Evolutionary conservation across 1,284 basidiomycete species (phyloP).

Genomic region (Ustilago curta): DNA sequence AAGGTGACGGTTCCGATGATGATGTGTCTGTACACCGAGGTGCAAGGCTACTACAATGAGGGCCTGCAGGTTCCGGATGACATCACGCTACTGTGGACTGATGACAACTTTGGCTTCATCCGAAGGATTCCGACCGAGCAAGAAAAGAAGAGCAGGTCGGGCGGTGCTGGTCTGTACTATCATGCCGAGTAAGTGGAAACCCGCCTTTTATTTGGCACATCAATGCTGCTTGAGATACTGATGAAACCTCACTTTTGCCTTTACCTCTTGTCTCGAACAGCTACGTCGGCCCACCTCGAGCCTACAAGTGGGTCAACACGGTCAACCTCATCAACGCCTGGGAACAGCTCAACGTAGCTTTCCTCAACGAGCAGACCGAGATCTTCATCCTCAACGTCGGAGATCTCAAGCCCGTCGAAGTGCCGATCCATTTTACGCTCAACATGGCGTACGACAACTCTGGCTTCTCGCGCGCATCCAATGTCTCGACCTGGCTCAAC

Average conservation of each 20-base stretch:
- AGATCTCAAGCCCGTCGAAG: slow-evolving; percentile 79
- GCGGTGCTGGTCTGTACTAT: slow-evolving; percentile 79
- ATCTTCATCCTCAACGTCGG: slow-evolving; percentile 72
- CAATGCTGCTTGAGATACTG: no score
- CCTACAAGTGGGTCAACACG: slow-evolving; percentile 71
- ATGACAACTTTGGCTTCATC: slow-evolving; percentile 70
- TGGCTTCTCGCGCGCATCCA: slow-evolving; percentile 2
- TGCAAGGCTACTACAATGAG: slow-evolving; percentile 77
- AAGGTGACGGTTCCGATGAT: slow-evolving; percentile 74
- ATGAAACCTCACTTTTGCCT: no score
- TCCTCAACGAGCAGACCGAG: slow-evolving; percentile 53
- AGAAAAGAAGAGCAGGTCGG: slow-evolving; percentile 74
- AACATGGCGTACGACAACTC: slow-evolving; percentile 76
- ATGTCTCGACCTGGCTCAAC: slow-evolving; percentile 73
- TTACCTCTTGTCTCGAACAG: neutral
- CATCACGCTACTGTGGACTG: slow-evolving; percentile 71
- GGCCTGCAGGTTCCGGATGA: slow-evolving; percentile 71
- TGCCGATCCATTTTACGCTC: slow-evolving; percentile 78
- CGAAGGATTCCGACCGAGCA: slow-evolving; percentile 70
- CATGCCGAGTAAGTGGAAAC: slow-evolving; percentile 69
- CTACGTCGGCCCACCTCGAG: slow-evolving; percentile 69
- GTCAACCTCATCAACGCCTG: slow-evolving; percentile 51
- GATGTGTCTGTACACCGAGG: slow-evolving; percentile 77
- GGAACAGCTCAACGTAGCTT: slow-evolving; percentile 51
- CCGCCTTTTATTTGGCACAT: no score